These are phyloP conservation scores for Fragaria ananassa DNA, from an alignment of 306 rosid species.

Conservation along the genomic window DNA sequence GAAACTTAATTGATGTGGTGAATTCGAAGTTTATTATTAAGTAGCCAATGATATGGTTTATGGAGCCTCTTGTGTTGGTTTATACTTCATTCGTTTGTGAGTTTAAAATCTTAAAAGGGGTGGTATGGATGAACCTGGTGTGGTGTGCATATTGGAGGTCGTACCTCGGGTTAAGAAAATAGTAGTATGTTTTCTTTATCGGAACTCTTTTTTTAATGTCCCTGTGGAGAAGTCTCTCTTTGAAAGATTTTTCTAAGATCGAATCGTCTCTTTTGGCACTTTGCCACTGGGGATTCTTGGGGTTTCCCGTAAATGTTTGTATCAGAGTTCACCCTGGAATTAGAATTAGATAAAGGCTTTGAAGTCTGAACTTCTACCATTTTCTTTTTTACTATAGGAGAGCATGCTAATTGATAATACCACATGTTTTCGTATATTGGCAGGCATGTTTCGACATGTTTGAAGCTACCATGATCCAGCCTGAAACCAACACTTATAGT, in stretches of 20 bases:
- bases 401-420: neutral
- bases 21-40: slow-evolving; percentile 1
- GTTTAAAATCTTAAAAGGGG: neutral
- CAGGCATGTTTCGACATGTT: neutral
- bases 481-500: neutral
- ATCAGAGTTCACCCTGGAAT: neutral
- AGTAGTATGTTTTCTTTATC: neutral
- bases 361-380: neutral
- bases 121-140: neutral
- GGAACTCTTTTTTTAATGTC: neutral
- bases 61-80: slow-evolving; percentile 3
- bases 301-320: neutral
- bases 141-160: neutral
- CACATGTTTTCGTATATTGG: neutral
- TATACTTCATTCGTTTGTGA: neutral
- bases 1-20: neutral
- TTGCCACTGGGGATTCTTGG: neutral
- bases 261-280: slow-evolving; percentile 1
- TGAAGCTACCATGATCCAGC: neutral
- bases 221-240: slow-evolving; percentile 1
- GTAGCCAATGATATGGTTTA: slow-evolving; percentile 1
- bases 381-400: neutral
- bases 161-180: neutral
- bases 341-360: neutral
- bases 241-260: neutral